Conservation (phyloP, 768 basidiomycete species). For the Calocera viscosa region DNA sequence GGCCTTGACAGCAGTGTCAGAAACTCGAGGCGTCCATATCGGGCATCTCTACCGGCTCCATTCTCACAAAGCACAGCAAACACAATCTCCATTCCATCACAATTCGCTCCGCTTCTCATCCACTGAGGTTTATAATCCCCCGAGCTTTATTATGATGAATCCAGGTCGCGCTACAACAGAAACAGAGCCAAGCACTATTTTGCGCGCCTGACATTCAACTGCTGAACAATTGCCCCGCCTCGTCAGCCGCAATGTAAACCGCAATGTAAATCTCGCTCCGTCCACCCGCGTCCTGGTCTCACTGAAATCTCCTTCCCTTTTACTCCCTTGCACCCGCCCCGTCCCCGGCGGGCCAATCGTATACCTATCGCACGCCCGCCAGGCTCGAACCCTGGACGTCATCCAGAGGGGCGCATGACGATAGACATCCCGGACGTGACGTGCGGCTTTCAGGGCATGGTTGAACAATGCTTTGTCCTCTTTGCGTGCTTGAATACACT, state of each 20-base stretch:
- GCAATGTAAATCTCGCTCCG: background rate
- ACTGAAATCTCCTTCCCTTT: background rate
- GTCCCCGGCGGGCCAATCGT: no score
- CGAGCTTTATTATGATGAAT: no score
- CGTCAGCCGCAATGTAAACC: background rate
- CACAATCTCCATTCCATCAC: background rate
- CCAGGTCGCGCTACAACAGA: background rate
- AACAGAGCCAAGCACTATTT: background rate
- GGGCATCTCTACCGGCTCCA: background rate
- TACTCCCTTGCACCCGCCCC: no score
- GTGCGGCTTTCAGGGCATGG: no score
- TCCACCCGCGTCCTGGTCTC: background rate
- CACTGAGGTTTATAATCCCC: no score
- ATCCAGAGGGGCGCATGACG: background rate
- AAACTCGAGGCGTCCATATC: slow-evolving; percentile 7
- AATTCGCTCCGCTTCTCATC: no score
- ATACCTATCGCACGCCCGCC: no score
- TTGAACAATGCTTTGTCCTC: no score
- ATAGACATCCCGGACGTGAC: background rate
- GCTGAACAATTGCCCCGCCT: background rate
- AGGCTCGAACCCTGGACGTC: background rate
- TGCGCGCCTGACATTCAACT: background rate
- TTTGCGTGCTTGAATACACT: no score
- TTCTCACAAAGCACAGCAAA: background rate
- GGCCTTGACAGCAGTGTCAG: background rate